A percentile compares a stretch with the other conserved stretches of the same genome.
phyloP scores from a whole-genome alignment of 257 asterid genomes.

The Lantana camara region DNA sequence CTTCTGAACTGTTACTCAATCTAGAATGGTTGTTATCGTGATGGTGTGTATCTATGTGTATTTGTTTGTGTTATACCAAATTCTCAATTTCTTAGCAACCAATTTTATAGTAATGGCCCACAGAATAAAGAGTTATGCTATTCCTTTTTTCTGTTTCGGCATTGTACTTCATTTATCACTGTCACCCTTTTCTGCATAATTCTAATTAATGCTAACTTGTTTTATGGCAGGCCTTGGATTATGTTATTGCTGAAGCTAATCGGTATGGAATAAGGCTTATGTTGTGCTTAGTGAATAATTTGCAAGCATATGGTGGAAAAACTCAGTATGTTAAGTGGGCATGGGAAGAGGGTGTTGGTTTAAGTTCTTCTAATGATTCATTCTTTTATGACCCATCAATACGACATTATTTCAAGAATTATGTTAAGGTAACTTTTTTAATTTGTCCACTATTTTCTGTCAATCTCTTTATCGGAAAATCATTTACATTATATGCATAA shows the following conservation, averaged over 20 bases:
- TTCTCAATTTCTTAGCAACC: slow-evolving; percentile 19
- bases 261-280: slow-evolving; percentile 73
- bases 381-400: slow-evolving; percentile 97
- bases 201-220: slow-evolving; percentile 16
- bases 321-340: slow-evolving; percentile 99
- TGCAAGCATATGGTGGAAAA: slow-evolving; percentile 97
- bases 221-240: slow-evolving; percentile 76
- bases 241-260: slow-evolving; percentile 89
- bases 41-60: not conserved
- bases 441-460: slow-evolving; percentile 8
- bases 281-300: slow-evolving; percentile 83
- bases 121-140: slow-evolving; percentile 6
- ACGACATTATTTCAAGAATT: slow-evolving; percentile 81
- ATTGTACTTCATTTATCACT: not conserved
- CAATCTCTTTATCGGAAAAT: slow-evolving; percentile 10
- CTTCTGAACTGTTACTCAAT: not conserved
- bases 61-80: slow-evolving; percentile 7
- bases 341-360: slow-evolving; percentile 95
- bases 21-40: slow-evolving; percentile 1
- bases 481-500: not conserved
- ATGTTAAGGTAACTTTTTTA: slow-evolving; percentile 69
- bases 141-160: slow-evolving; percentile 6
- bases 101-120: slow-evolving; percentile 25
- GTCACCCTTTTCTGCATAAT: slow-evolving; percentile 17
- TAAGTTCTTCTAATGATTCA: slow-evolving; percentile 95